A percentile compares a stretch with the other conserved stretches of the same genome.
Evolutionary conservation across 306 rosid genomes (phyloP).

Genomic region (Sesbania bispinosa): DNA sequence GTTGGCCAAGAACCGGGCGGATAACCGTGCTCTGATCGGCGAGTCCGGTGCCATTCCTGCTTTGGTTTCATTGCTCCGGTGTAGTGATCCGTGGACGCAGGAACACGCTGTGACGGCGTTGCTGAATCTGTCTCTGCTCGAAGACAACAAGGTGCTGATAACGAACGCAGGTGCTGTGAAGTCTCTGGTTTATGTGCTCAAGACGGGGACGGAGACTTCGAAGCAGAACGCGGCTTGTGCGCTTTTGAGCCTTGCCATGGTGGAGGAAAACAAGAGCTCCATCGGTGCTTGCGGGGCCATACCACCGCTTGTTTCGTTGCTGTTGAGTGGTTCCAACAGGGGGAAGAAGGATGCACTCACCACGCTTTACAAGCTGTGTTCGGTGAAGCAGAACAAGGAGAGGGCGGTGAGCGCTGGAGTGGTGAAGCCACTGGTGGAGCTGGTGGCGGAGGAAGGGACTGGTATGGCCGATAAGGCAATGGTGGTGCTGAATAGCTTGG

Average conservation of each 20-base stretch:
- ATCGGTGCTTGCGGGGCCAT: slow-evolving; percentile 85
- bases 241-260: no score
- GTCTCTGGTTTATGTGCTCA: no score
- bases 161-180: no score
- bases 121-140: no score
- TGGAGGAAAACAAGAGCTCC: slow-evolving; percentile 72
- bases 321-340: slow-evolving; percentile 58
- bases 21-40: slow-evolving; percentile 67
- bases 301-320: slow-evolving; percentile 66
- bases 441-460: slow-evolving; percentile 74
- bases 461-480: slow-evolving; percentile 81
- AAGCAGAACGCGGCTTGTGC: no score
- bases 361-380: slow-evolving; percentile 75
- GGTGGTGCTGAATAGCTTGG: no score
- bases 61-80: slow-evolving; percentile 76
- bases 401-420: slow-evolving; percentile 76
- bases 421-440: slow-evolving; percentile 69
- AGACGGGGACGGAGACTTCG: no score
- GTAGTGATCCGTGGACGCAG: slow-evolving; percentile 83
- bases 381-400: slow-evolving; percentile 65
- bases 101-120: slow-evolving; percentile 85
- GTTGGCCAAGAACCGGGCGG: slow-evolving; percentile 74
- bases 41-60: no score
- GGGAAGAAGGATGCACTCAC: slow-evolving; percentile 84
- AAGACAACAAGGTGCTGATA: no score